phyloP scores from a whole-genome alignment of 1,284 basidiomycete species.

The Phenoliferia sp. region DNA sequence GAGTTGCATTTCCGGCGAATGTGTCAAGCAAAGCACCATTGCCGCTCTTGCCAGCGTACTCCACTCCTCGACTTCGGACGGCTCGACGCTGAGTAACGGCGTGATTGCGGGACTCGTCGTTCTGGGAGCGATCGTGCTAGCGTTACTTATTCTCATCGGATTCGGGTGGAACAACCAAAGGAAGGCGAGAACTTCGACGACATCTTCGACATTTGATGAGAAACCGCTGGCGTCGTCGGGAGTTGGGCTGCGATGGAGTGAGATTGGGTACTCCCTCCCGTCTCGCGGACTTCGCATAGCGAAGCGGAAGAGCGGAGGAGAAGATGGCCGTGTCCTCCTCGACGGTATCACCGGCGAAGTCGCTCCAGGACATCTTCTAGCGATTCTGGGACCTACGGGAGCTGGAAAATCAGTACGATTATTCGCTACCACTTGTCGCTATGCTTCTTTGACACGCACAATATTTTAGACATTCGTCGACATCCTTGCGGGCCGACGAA shows the following conservation, averaged over 20 bases:
- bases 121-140: constrained; percentile 60
- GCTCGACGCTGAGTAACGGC: constrained; percentile 58
- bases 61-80: constrained; percentile 27
- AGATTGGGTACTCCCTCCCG: constrained; percentile 56
- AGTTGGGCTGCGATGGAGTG: constrained; percentile 63
- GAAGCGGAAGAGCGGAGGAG: constrained; percentile 5
- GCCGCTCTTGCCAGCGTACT: constrained; percentile 48
- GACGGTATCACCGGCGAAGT: constrained; percentile 66
- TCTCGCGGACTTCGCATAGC: constrained; percentile 30
- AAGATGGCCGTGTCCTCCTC: constrained; percentile 63
- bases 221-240: too few species aligned
- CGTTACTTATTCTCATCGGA: constrained; percentile 55
- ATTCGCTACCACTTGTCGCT: too few species aligned
- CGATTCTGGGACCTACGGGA: constrained; percentile 68
- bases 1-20: constrained; percentile 77
- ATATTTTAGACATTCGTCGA: constrained; percentile 83
- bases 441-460: too few species aligned
- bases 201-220: too few species aligned
- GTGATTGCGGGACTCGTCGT: constrained; percentile 83
- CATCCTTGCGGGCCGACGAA: constrained; percentile 69
- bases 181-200: constrained; percentile 58
- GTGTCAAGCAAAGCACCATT: constrained; percentile 70
- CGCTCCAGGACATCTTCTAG: constrained; percentile 72
- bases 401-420: constrained; percentile 59
- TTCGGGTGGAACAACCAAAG: constrained; percentile 61